phyloP scores from a whole-genome alignment of 225 moss, liverwort and hornwort genomes.

The Ulota crispa region DNA sequence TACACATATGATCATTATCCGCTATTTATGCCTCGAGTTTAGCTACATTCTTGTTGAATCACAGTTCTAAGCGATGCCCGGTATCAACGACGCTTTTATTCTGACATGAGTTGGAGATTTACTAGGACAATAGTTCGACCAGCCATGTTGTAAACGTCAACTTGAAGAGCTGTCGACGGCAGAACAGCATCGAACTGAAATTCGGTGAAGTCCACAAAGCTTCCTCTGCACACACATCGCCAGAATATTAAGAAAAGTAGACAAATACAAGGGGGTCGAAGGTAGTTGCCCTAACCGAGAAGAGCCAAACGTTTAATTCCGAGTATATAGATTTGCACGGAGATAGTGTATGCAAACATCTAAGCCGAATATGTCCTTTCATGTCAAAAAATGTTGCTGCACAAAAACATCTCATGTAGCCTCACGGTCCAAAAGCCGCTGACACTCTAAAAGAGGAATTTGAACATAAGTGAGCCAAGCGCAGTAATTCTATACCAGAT shows the following conservation, averaged over 20 bases:
- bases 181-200: conserved; percentile 87
- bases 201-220: conserved; percentile 83
- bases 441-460: not conserved
- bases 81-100: not conserved
- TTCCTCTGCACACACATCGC: conserved; percentile 48
- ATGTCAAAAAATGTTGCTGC: not conserved
- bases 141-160: conserved; percentile 76
- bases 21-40: not conserved
- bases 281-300: not conserved
- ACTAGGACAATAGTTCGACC: conserved; percentile 69
- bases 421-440: not conserved
- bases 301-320: not conserved
- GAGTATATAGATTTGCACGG: not conserved
- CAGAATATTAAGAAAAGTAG: not conserved
- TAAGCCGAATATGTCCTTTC: not conserved
- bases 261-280: not conserved
- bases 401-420: not conserved
- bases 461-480: not conserved
- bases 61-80: no score
- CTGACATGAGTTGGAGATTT: not conserved
- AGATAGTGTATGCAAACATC: not conserved
- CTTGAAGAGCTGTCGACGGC: conserved; percentile 64
- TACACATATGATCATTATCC: not conserved
- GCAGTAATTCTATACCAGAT: not conserved
- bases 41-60: not conserved